Percentiles rank a stretch among this genome's conserved stretches.
These are phyloP conservation scores for Monosporascus sp. DNA, from an alignment of 2,329 filamentous ascomycete genomes.

Conservation along the genomic window DNA sequence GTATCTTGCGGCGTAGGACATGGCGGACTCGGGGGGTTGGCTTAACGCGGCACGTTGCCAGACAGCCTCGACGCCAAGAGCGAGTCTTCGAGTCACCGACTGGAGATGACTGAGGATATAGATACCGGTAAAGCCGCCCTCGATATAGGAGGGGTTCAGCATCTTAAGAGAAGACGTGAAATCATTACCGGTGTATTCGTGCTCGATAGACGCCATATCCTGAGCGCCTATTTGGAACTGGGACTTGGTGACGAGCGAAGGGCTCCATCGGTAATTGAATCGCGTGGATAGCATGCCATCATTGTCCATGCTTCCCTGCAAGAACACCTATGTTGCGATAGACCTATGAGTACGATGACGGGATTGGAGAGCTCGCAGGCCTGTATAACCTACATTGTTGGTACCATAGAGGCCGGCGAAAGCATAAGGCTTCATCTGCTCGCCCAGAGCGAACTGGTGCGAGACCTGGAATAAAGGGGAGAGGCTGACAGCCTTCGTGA, in stretches of 20 bases:
- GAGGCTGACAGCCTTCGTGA: constrained; percentile 95
- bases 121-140: constrained; percentile 90
- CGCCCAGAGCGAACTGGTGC: constrained; percentile 93
- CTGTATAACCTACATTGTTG: constrained; percentile 63
- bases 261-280: constrained; percentile 89
- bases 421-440: constrained; percentile 88
- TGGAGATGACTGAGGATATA: constrained; percentile 95
- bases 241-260: constrained; percentile 77
- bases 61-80: constrained; percentile 83
- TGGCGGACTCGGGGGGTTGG: constrained; percentile 81
- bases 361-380: constrained; percentile 6
- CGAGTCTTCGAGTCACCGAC: constrained; percentile 79
- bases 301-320: constrained; percentile 93
- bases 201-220: constrained; percentile 89
- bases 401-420: constrained; percentile 93
- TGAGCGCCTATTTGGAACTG: constrained; percentile 78
- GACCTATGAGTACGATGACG: constrained; percentile 2
- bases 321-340: constrained; percentile 64
- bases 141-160: constrained; percentile 89
- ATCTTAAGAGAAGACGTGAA: constrained; percentile 92
- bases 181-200: constrained; percentile 90
- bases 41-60: constrained; percentile 85
- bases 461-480: constrained; percentile 94
- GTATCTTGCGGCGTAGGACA: constrained; percentile 90
- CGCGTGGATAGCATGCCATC: constrained; percentile 81